Conservation (phyloP, 2,329 filamentous ascomycete species). For the Stromatinia cepivora region DNA sequence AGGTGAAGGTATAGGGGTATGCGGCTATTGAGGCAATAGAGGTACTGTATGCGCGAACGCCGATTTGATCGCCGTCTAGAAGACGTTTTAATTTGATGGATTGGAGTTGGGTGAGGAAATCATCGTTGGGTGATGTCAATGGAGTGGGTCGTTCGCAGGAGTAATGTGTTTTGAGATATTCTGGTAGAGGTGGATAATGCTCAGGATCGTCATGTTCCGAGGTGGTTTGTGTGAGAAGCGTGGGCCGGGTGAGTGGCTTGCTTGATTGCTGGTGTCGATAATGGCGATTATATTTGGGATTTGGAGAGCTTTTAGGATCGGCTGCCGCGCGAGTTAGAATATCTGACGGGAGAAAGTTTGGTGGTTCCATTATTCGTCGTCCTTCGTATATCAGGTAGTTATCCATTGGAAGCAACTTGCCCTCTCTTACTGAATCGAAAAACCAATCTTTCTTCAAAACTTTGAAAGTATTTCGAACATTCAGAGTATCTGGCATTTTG, state of each 20-base stretch:
- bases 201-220: constrained; percentile 68
- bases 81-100: constrained; percentile 71
- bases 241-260: constrained; percentile 40
- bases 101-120: constrained; percentile 72
- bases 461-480: constrained; percentile 43
- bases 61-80: constrained; percentile 73
- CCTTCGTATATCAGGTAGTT: constrained; percentile 58
- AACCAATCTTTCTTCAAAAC: constrained; percentile 63
- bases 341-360: background rate
- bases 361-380: constrained; percentile 24
- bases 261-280: constrained; percentile 24
- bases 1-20: constrained; percentile 57
- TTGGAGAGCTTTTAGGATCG: constrained; percentile 31
- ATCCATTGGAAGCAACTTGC: constrained; percentile 49
- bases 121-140: constrained; percentile 66
- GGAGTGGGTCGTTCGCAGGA: constrained; percentile 80
- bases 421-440: constrained; percentile 51
- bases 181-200: constrained; percentile 64
- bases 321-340: constrained; percentile 35
- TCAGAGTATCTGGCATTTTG: background rate
- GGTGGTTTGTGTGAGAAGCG: constrained; percentile 65
- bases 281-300: constrained; percentile 26
- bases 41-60: constrained; percentile 82
- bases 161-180: constrained; percentile 65
- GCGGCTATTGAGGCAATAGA: constrained; percentile 81